Conservation (phyloP, 225 moss, liverwort and hornwort species). For the Polytrichum formosum region DNA sequence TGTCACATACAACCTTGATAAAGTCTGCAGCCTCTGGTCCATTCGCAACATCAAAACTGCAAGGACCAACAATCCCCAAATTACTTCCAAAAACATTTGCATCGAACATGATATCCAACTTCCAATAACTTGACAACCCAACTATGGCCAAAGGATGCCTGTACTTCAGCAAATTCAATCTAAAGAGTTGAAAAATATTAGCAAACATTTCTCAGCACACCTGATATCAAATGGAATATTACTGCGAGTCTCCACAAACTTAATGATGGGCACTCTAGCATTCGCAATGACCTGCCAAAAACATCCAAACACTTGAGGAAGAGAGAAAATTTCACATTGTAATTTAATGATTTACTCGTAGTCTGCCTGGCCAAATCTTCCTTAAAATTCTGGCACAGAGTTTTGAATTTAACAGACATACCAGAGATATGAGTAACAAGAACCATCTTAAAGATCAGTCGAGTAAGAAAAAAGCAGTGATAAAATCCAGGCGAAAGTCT, state of each 20-base stretch:
- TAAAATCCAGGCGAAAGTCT: too few relatives aligned
- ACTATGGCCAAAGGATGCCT: background rate
- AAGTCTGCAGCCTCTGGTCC: slow-evolving; percentile 96
- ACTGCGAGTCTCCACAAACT: slow-evolving; percentile 87
- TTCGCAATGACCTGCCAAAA: slow-evolving; percentile 75
- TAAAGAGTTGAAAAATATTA: background rate
- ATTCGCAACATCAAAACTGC: slow-evolving; percentile 96
- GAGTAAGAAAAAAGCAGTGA: too few relatives aligned
- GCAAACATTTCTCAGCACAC: slow-evolving; percentile 19
- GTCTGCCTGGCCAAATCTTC: too few relatives aligned
- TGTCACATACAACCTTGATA: slow-evolving; percentile 50
- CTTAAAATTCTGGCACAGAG: too few relatives aligned
- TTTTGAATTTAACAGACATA: too few relatives aligned
- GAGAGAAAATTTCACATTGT: too few relatives aligned
- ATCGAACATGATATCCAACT: background rate
- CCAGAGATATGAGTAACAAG: too few relatives aligned
- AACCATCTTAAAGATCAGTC: too few relatives aligned
- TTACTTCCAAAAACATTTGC: slow-evolving; percentile 7
- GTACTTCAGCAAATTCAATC: background rate
- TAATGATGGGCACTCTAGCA: slow-evolving; percentile 92
- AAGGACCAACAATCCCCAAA: slow-evolving; percentile 9
- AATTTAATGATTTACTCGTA: too few relatives aligned
- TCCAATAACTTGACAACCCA: too few relatives aligned
- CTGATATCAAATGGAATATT: slow-evolving; percentile 89
- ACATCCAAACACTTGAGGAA: background rate